Evolutionary conservation across 148 eudicot species (phyloP).

Genomic region (Amaranthus hypochondriacus): DNA sequence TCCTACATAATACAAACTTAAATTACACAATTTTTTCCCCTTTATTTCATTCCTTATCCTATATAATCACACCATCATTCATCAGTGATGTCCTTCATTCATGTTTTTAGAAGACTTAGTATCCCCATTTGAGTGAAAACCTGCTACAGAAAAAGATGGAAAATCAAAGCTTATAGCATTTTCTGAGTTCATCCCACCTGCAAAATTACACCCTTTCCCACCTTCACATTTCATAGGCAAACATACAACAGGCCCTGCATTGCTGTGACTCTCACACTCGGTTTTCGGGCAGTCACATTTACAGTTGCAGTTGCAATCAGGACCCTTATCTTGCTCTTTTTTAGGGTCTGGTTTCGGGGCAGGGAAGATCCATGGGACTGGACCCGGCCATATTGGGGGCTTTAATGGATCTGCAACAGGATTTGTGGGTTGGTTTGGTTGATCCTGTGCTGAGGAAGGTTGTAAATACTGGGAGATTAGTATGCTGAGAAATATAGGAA

Average conservation of each 20-base stretch:
- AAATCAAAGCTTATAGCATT: conserved; percentile 3
- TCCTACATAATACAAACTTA: not conserved
- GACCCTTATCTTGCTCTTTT: not conserved
- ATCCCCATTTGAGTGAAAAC: not conserved
- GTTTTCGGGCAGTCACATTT: conserved; percentile 23
- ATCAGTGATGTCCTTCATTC: conserved; percentile 14
- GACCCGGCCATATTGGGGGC: conserved; percentile 1
- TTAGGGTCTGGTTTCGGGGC: conserved; percentile 14
- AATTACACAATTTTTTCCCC: not conserved
- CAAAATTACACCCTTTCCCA: conserved; percentile 19
- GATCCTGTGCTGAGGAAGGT: not conserved
- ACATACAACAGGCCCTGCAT: conserved; percentile 11
- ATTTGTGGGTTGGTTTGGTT: not conserved
- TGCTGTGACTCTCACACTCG: conserved; percentile 8
- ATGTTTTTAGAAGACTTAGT: not conserved
- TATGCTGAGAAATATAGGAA: not conserved
- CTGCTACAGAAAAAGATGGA: conserved; percentile 8
- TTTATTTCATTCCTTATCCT: conserved; percentile 2
- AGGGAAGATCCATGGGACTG: conserved; percentile 21
- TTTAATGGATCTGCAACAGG: conserved; percentile 24
- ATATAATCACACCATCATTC: not conserved
- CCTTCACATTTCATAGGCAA: conserved; percentile 21
- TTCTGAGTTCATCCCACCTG: not conserved
- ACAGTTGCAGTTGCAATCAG: conserved; percentile 28
- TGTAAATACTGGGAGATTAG: conserved; percentile 13